Conservation (phyloP, 2,329 filamentous ascomycete species). For the Endothia cerciana region DNA sequence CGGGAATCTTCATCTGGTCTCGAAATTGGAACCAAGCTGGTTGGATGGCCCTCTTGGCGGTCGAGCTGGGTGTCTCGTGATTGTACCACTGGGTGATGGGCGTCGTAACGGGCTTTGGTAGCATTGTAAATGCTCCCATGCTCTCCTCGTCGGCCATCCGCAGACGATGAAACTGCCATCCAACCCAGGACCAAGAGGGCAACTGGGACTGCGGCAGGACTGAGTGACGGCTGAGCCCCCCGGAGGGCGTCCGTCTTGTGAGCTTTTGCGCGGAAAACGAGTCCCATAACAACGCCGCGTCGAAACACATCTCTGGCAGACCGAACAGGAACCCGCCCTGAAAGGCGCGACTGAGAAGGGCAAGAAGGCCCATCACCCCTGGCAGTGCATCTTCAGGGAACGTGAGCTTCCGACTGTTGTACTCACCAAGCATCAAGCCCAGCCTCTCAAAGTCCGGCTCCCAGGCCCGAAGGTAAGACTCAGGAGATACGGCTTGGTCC, state of each 20-base stretch:
- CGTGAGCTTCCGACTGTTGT: conserved; percentile 26
- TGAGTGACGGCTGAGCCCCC: background rate
- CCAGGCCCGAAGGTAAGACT: background rate
- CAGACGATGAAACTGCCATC: conserved; percentile 13
- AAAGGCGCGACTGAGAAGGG: conserved; percentile 21
- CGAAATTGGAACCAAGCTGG: background rate
- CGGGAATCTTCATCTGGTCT: background rate
- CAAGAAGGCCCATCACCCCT: conserved; percentile 24
- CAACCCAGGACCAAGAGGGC: conserved; percentile 20
- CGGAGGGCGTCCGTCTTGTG: background rate
- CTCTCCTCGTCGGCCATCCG: conserved; percentile 5
- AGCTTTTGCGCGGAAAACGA: background rate
- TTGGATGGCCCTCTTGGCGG: conserved; percentile 5
- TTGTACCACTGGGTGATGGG: conserved; percentile 14
- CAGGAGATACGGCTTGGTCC: background rate
- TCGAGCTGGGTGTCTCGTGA: background rate
- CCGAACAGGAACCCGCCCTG: conserved; percentile 31
- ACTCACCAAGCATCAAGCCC: conserved; percentile 8
- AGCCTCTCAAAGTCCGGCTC: background rate
- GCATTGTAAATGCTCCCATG: background rate
- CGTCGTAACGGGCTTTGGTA: background rate
- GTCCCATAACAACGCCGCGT: conserved; percentile 28
- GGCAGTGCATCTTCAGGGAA: conserved; percentile 28
- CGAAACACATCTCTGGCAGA: conserved; percentile 31
- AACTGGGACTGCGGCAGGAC: background rate